Base-by-base conservation (phyloP, 2,329 filamentous ascomycete species). In the Eutypella sp. region DNA sequence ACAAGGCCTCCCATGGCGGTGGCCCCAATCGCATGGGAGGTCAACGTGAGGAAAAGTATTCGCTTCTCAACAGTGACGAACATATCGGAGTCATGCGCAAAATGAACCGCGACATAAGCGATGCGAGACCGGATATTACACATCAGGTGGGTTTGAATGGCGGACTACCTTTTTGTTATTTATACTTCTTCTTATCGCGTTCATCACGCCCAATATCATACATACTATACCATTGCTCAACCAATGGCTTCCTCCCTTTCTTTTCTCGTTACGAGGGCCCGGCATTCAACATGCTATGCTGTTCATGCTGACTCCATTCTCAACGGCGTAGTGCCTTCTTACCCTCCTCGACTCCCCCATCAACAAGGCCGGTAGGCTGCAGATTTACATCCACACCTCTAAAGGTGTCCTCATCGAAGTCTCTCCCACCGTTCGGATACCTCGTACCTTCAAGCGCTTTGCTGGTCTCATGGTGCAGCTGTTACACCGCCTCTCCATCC, bases 61-160 rank as follows among this genome's bases (percentile, higher is more conserved):
- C 92, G 50, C 76, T 99, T 43, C 83, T 99, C 62, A 99, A 99
- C 76, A 96, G 91, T 69, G 93, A 99, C 64, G 93, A 99, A 71
- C 93, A 99, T 67, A 99, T 99, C 57, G 93, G 93, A 52, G 87
- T 97, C 55, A 96, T 99, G 90, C 86, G 93, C 62, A 99, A 97
- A 76, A 97, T 97, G 92, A 95, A 95, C 67, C 81, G 93, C 58
- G 93, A 99, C 66, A 97, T 99, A 56, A 96, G 91, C 67, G 93
- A 99, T 70, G 93, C 93, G 49, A 84, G 93, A 57, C 93, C 93
- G 38, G 93, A 99, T 69, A 99, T 99, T 62, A 96, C 93, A 39
- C 93, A 99, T 67, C 93, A 97, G 89, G 92, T 96, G 74, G 62
- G 80, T 67, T 37, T 22, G 46, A 48, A 50, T n/a, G n/a, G n/a